A percentile compares a stretch with the other conserved stretches of the same genome.
Conservation (phyloP, 2,329 filamentous ascomycete genomes). For the Tolypocladium cylindrosporum region DNA sequence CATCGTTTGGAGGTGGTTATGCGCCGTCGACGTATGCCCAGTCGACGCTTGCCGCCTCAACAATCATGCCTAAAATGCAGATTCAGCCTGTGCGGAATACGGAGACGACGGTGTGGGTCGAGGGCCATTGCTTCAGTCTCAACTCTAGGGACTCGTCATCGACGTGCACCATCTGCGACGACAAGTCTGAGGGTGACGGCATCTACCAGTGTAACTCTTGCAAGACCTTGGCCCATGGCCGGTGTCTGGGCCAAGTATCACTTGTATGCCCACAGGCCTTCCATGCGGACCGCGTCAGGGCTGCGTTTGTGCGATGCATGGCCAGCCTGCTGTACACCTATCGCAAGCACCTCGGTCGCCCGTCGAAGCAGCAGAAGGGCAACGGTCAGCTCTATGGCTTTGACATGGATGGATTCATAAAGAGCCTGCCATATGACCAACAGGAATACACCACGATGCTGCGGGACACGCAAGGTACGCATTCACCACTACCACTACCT, state of each 20-base stretch:
- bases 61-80: slow-evolving; percentile 77
- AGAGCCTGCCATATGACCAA: slow-evolving; percentile 54
- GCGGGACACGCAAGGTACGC: slow-evolving; percentile 54
- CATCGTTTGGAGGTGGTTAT: slow-evolving; percentile 61
- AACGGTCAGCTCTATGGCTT: slow-evolving; percentile 52
- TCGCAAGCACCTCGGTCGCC: slow-evolving; percentile 51
- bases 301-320: slow-evolving; percentile 54
- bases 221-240: slow-evolving; percentile 43
- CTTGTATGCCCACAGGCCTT: slow-evolving; percentile 56
- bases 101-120: slow-evolving; percentile 72
- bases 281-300: slow-evolving; percentile 49
- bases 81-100: slow-evolving; percentile 71
- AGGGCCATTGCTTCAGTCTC: slow-evolving; percentile 73
- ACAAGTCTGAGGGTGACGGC: slow-evolving; percentile 60
- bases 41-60: slow-evolving; percentile 77
- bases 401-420: slow-evolving; percentile 56
- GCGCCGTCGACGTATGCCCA: slow-evolving; percentile 77
- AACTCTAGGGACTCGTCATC: slow-evolving; percentile 47
- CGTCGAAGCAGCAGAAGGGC: slow-evolving; percentile 49
- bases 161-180: slow-evolving; percentile 65
- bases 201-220: slow-evolving; percentile 67
- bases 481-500: background rate
- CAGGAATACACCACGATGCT: slow-evolving; percentile 55
- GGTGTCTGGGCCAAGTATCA: slow-evolving; percentile 52
- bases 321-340: slow-evolving; percentile 60